Evolutionary conservation across 768 basidiomycete genomes (phyloP).

Genomic region (Lactarius tabidus): DNA sequence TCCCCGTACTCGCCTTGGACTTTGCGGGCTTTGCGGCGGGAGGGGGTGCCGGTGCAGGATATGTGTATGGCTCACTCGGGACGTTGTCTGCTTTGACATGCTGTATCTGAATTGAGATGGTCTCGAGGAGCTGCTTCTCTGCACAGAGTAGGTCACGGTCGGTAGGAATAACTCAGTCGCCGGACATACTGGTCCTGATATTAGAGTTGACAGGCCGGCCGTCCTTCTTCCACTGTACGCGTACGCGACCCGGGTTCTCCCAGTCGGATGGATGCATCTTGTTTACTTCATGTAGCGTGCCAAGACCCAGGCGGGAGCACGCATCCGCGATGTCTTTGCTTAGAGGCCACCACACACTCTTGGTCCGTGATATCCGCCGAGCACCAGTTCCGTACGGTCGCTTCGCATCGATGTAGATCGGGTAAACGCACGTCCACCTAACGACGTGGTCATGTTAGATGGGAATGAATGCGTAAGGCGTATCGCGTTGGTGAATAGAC

Average conservation of each 20-base stretch:
- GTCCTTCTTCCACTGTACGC: constrained; percentile 89
- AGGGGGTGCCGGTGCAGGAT: constrained; percentile 29
- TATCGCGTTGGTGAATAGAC: constrained; percentile 15
- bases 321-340: constrained; percentile 91
- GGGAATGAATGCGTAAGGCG: constrained; percentile 9
- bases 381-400: constrained; percentile 79
- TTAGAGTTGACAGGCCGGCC: constrained; percentile 56
- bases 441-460: constrained; percentile 14
- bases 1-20: constrained; percentile 23
- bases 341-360: constrained; percentile 91
- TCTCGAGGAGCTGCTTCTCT: constrained; percentile 76
- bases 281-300: constrained; percentile 81
- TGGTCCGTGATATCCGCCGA: constrained; percentile 72
- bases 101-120: constrained; percentile 72
- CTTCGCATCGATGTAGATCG: constrained; percentile 96
- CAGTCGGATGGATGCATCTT: constrained; percentile 95
- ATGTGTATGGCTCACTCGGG: constrained; percentile 59
- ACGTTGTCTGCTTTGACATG: constrained; percentile 63
- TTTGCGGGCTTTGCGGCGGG: constrained; percentile 33
- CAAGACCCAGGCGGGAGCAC: constrained; percentile 68
- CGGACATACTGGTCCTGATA: constrained; percentile 71
- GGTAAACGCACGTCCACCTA: constrained; percentile 96
- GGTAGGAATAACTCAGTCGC: constrained; percentile 2
- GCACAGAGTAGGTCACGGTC: constrained; percentile 7
- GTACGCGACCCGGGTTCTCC: constrained; percentile 96